These are phyloP conservation scores for Mediolabrus comicus DNA, from an alignment of 108 stramenopile species.

Conservation along the genomic window DNA sequence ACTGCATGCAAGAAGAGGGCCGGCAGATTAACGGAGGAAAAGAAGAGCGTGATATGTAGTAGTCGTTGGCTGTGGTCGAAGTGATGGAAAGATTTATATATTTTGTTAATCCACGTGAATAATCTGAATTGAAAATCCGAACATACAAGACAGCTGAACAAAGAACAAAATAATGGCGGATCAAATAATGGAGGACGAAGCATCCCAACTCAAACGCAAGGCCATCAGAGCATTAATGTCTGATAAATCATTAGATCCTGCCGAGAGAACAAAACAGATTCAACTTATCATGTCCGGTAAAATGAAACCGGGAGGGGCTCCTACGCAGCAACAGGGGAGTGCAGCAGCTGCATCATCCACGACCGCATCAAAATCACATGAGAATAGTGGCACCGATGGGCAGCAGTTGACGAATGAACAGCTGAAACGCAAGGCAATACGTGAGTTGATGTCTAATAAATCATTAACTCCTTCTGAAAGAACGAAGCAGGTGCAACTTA, in stretches of 20 bases:
- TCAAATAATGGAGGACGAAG: neutral
- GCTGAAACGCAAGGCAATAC: slow-evolving; percentile 3
- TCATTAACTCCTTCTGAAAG: neutral
- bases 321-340: neutral
- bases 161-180: neutral
- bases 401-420: too few relatives aligned
- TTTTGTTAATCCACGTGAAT: too few relatives aligned
- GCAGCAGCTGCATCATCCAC: neutral
- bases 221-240: slow-evolving; percentile 1
- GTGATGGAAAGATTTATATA: too few relatives aligned
- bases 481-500: neutral
- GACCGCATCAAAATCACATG: too few relatives aligned
- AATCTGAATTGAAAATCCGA: too few relatives aligned
- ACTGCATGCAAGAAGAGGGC: too few relatives aligned
- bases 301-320: neutral
- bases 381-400: too few relatives aligned
- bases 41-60: too few relatives aligned
- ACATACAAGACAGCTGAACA: too few relatives aligned
- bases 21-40: too few relatives aligned
- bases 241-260: neutral
- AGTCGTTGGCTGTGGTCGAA: too few relatives aligned
- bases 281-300: slow-evolving; percentile 5
- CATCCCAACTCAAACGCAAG: slow-evolving; percentile 2
- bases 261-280: slow-evolving; percentile 1
- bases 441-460: neutral